phyloP scores from a whole-genome alignment of 169 alveolate genomes.

The Plasmodium malariae region DNA sequence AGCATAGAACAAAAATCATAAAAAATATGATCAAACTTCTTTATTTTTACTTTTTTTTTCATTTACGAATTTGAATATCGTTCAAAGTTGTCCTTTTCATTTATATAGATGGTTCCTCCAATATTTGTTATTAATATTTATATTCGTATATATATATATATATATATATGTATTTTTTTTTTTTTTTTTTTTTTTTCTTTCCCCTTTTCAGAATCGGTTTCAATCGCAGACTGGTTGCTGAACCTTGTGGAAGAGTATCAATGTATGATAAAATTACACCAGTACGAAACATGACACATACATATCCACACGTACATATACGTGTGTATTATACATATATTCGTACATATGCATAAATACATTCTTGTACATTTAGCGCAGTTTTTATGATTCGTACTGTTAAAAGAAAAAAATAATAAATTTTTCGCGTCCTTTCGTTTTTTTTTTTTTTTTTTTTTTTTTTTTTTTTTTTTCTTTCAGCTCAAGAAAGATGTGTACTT shows the following conservation, averaged over 20 bases:
- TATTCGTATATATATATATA: neutral
- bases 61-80: too few relatives aligned
- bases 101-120: too few relatives aligned
- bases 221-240: constrained; percentile 74
- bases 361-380: neutral
- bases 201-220: constrained; percentile 52
- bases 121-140: neutral
- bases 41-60: too few relatives aligned
- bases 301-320: neutral
- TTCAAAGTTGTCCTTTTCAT: neutral
- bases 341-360: neutral
- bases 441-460: neutral
- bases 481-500: constrained; percentile 40
- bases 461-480: constrained; percentile 26
- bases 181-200: constrained; percentile 2
- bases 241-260: constrained; percentile 78
- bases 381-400: too few relatives aligned
- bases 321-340: neutral
- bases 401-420: too few relatives aligned
- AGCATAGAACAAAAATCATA: too few relatives aligned
- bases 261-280: constrained; percentile 79
- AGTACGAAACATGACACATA: constrained; percentile 49
- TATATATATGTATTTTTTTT: neutral
- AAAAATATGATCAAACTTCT: neutral
- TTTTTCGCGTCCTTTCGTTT: too few relatives aligned